Conservation (phyloP, 2,329 filamentous ascomycete genomes). For the Apiospora marii region DNA sequence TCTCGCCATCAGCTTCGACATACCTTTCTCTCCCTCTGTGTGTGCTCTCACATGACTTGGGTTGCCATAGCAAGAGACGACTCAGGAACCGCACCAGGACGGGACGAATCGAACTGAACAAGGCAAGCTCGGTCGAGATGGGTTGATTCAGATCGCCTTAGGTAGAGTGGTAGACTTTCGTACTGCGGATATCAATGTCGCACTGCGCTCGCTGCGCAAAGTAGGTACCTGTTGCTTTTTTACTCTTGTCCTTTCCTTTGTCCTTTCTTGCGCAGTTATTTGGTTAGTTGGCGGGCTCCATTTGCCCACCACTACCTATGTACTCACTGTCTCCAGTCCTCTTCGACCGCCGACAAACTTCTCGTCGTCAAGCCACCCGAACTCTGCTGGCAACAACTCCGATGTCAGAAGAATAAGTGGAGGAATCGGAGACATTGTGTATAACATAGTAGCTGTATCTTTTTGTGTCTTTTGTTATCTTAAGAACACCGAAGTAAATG, state of each 20-base stretch:
- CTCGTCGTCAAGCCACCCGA: background rate
- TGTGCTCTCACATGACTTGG: slow-evolving; percentile 11
- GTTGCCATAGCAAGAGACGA: background rate
- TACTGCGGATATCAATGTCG: slow-evolving; percentile 17
- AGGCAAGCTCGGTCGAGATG: slow-evolving; percentile 1
- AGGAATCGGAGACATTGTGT: background rate
- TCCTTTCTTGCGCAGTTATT: slow-evolving; percentile 2
- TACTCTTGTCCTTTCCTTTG: background rate
- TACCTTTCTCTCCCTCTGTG: background rate
- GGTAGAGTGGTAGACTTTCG: background rate
- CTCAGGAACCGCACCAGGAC: slow-evolving; percentile 11
- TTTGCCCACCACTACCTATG: background rate
- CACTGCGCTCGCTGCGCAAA: background rate
- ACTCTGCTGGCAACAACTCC: background rate
- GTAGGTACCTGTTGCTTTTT: background rate
- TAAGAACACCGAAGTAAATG: background rate
- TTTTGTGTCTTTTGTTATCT: background rate
- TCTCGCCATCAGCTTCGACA: slow-evolving; percentile 10
- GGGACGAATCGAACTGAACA: slow-evolving; percentile 17
- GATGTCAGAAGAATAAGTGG: background rate
- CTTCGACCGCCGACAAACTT: slow-evolving; percentile 13
- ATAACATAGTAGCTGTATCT: background rate
- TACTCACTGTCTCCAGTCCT: background rate
- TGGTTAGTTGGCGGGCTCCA: slow-evolving; percentile 9
- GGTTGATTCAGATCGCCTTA: slow-evolving; percentile 14